Conservation (phyloP, 2,329 filamentous ascomycete species). For the Plenodomus biglobosus region DNA sequence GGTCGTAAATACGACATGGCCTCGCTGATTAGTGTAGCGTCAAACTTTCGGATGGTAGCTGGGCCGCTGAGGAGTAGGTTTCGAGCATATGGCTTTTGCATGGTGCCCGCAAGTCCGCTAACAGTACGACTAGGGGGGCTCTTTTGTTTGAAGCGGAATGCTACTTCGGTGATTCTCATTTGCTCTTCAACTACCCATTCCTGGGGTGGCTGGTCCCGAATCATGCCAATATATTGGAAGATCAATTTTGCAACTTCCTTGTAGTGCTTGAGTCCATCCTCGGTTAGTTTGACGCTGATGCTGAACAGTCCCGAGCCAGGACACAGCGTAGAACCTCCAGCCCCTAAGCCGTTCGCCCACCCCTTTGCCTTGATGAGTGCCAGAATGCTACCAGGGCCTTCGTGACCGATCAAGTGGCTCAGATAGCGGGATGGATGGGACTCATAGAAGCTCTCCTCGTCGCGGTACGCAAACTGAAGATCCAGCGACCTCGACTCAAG, state of each 20-base stretch:
- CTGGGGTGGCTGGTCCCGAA: constrained; percentile 77
- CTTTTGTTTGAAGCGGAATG: constrained; percentile 95
- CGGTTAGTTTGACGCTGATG: constrained; percentile 76
- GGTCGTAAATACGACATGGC: constrained; percentile 74
- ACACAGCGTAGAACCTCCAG: constrained; percentile 74
- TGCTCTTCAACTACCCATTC: constrained; percentile 95
- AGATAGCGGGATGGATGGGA: constrained; percentile 83
- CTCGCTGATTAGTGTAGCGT: constrained; percentile 72
- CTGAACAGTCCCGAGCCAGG: constrained; percentile 81
- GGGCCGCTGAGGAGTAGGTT: constrained; percentile 85
- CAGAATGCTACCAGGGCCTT: constrained; percentile 89
- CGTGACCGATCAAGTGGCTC: constrained; percentile 86
- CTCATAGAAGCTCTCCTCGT: constrained; percentile 78
- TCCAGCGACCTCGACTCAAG: constrained; percentile 82
- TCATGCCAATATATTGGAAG: constrained; percentile 88
- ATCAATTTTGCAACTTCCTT: constrained; percentile 78
- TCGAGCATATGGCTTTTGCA: constrained; percentile 87
- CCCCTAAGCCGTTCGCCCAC: constrained; percentile 81
- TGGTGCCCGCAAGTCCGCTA: constrained; percentile 77
- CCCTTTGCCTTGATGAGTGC: constrained; percentile 87
- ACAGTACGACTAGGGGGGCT: constrained; percentile 86
- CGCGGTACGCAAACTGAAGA: constrained; percentile 80
- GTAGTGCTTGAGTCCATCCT: constrained; percentile 81
- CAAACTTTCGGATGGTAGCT: constrained; percentile 75
- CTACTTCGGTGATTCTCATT: constrained; percentile 84